Percentiles rank a stretch among this genome's conserved stretches.
Conservation (phyloP, 78 protist genomes). For the Guillardia theta region DNA sequence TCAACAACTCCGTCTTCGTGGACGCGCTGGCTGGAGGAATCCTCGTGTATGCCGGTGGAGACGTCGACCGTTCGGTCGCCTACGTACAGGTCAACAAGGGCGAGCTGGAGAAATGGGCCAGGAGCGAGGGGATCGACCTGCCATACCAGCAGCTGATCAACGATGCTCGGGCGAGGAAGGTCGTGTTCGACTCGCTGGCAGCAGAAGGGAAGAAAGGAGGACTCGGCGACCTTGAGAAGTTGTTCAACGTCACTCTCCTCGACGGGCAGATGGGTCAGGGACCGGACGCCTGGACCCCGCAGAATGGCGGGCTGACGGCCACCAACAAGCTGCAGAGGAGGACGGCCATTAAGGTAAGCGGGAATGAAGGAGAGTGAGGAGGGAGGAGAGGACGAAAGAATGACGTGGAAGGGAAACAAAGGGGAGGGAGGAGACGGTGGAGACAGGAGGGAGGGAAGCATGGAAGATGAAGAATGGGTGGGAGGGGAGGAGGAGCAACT, state of each 20-base stretch:
- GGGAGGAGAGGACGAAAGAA: background rate
- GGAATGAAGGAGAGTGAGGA: background rate
- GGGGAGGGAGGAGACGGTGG: background rate
- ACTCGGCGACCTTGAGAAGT: background rate
- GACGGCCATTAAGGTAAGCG: background rate
- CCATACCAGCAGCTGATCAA: no score
- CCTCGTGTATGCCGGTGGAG: background rate
- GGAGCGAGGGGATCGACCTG: no score
- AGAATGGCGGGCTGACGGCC: conserved; percentile 5
- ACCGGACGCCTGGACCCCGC: background rate
- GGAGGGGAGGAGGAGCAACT: background rate
- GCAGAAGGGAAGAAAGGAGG: background rate
- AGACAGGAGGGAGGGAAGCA: background rate
- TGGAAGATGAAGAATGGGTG: background rate
- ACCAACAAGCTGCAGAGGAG: conserved; percentile 29
- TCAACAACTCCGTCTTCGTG: background rate
- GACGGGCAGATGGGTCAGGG: background rate
- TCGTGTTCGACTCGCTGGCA: background rate
- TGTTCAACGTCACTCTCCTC: background rate
- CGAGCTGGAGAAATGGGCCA: no score
- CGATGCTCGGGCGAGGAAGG: background rate
- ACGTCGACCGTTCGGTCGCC: background rate
- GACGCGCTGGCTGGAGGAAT: conserved; percentile 10
- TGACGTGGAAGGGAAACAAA: background rate
- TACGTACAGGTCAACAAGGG: conserved; percentile 32